Percentiles rank a stretch among this genome's conserved stretches.
Evolutionary conservation across 1,284 basidiomycete species (phyloP).

Genomic region (Heterobasidion occidentale): DNA sequence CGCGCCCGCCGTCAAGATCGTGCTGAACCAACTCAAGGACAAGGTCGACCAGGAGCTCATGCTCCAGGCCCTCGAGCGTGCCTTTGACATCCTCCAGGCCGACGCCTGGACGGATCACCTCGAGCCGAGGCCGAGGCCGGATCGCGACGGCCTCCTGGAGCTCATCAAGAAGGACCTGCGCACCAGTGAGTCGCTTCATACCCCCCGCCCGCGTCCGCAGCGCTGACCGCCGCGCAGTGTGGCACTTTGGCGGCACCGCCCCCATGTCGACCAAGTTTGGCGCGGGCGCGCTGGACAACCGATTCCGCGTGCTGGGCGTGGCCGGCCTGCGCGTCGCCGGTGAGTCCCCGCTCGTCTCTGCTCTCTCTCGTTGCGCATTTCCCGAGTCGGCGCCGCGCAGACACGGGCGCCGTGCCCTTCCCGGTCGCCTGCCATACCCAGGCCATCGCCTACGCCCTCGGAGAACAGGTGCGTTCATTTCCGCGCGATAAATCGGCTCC

Average conservation of each 20-base stretch:
- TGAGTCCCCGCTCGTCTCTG: neutral
- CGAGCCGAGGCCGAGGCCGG: neutral
- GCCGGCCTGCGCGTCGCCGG: neutral
- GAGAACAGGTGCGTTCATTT: neutral
- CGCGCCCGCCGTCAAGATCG: neutral
- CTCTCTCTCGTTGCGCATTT: neutral
- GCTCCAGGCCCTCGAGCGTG: neutral
- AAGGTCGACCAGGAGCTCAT: neutral
- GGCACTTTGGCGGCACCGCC: neutral
- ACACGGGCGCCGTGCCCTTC: neutral
- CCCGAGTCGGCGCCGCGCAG: neutral
- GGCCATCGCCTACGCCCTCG: neutral
- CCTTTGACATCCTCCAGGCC: neutral
- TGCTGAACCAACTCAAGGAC: neutral
- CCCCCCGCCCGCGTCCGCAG: too few species aligned
- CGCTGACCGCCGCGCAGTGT: neutral
- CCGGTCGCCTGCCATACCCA: neutral
- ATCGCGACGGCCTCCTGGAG: neutral
- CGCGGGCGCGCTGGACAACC: neutral
- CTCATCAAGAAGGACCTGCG: neutral
- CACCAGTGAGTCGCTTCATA: neutral
- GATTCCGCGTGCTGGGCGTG: neutral
- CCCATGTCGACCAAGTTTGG: neutral
- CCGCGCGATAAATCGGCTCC: neutral
- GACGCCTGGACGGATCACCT: neutral